Percentiles rank a stretch among this genome's conserved stretches.
Evolutionary conservation across 2,329 filamentous ascomycete genomes (phyloP).

Genomic region (Colletotrichum eleusines): DNA sequence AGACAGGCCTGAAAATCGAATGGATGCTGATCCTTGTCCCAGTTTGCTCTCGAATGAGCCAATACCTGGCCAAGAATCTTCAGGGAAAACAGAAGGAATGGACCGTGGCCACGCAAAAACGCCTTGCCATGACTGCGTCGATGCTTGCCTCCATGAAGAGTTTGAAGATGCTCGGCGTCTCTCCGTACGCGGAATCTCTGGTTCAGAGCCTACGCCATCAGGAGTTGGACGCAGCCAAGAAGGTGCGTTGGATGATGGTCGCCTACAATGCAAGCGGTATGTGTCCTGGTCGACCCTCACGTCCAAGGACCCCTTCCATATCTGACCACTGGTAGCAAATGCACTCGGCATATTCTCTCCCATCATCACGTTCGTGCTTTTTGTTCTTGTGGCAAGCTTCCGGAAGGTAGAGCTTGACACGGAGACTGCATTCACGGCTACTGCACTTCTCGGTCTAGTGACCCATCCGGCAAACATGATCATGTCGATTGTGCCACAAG

Average conservation of each 20-base stretch:
- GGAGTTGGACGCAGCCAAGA: constrained; percentile 42
- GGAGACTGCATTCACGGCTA: constrained; percentile 43
- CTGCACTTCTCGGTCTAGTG: constrained; percentile 44
- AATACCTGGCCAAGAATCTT: constrained; percentile 20
- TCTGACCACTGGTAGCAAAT: constrained; percentile 12
- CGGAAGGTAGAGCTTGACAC: neutral
- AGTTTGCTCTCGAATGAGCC: constrained; percentile 29
- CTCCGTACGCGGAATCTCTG: constrained; percentile 47
- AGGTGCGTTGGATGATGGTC: constrained; percentile 42
- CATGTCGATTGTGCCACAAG: constrained; percentile 35
- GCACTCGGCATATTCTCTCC: constrained; percentile 42
- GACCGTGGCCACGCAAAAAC: constrained; percentile 43
- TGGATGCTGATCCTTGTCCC: too few species aligned
- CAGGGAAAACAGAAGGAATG: constrained; percentile 25
- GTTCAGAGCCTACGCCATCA: constrained; percentile 52
- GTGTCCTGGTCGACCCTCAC: neutral
- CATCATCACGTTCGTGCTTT: constrained; percentile 10
- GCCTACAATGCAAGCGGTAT: constrained; percentile 31
- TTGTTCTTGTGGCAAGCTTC: neutral
- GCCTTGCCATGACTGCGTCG: constrained; percentile 48
- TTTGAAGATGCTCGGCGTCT: constrained; percentile 53
- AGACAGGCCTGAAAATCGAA: neutral
- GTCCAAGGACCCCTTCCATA: too few species aligned
- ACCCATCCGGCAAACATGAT: constrained; percentile 41
- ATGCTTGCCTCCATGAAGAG: constrained; percentile 51